Evolutionary conservation across 441 rosid species (phyloP).

Genomic region (Sinapis alba): DNA sequence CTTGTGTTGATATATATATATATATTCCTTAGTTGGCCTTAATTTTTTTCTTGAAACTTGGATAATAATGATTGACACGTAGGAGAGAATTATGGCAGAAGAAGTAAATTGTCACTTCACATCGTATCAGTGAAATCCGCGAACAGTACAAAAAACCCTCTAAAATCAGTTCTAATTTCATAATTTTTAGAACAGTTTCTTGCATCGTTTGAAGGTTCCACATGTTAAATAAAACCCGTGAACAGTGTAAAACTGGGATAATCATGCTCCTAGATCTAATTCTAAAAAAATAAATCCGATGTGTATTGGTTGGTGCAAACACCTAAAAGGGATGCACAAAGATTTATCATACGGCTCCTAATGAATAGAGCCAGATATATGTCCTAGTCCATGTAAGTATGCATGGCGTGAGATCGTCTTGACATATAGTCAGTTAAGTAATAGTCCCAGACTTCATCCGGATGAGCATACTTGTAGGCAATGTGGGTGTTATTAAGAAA

Average conservation of each 20-base stretch:
- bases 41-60: background rate
- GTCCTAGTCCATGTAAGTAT: background rate
- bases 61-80: slow-evolving; percentile 19
- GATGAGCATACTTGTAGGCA: background rate
- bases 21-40: slow-evolving; percentile 1
- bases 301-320: slow-evolving; percentile 12
- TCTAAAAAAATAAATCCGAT: background rate
- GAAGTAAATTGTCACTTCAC: slow-evolving; percentile 20
- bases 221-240: too few relatives aligned
- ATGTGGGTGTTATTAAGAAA: background rate
- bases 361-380: background rate
- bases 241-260: too few relatives aligned
- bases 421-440: background rate
- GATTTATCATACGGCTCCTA: background rate
- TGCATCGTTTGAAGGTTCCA: too few relatives aligned
- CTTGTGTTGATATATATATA: background rate
- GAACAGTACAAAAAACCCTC: too few relatives aligned
- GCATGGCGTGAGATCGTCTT: background rate
- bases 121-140: too few relatives aligned
- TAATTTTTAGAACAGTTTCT: too few relatives aligned
- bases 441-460: background rate
- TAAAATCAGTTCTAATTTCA: too few relatives aligned
- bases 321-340: background rate
- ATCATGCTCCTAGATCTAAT: too few relatives aligned
- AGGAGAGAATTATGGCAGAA: slow-evolving; percentile 9